Evolutionary conservation across 2,329 filamentous ascomycete genomes (phyloP).

Genomic region (Ceratocystis diversiconidia): DNA sequence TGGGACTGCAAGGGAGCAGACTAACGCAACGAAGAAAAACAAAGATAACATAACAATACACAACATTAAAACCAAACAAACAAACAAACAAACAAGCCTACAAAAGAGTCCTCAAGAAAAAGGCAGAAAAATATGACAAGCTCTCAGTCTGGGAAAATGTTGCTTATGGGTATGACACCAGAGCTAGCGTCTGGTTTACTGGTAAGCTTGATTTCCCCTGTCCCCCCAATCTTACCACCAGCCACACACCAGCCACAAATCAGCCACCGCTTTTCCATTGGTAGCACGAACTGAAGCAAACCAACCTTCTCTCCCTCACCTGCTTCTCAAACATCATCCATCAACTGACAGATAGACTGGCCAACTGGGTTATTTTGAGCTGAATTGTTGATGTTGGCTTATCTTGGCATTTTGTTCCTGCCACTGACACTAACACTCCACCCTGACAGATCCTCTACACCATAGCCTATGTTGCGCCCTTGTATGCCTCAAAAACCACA

Average conservation of each 20-base stretch:
- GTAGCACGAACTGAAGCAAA: not conserved
- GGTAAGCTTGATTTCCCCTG: conserved; percentile 20
- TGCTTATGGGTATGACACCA: conserved; percentile 1
- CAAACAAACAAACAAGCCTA: not conserved
- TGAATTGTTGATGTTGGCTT: not conserved
- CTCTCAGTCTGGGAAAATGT: not conserved
- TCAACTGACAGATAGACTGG: not conserved
- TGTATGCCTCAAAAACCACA: conserved; percentile 70
- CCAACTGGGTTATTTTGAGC: not conserved
- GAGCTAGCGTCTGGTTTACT: conserved; percentile 20
- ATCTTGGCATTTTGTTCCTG: conserved; percentile 11
- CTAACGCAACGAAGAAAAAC: not conserved
- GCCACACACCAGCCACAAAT: conserved; percentile 12
- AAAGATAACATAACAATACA: not conserved
- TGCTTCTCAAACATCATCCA: not conserved
- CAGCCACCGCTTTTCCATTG: not conserved
- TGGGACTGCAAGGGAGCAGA: not conserved
- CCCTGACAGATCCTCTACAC: conserved; percentile 56
- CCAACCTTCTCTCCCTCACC: not conserved
- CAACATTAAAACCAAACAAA: not conserved
- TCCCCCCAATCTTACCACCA: conserved; percentile 3
- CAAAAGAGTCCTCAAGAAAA: not conserved
- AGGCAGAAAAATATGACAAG: not conserved
- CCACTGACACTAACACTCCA: conserved; percentile 8
- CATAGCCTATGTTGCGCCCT: conserved; percentile 76